Base-by-base conservation (phyloP, 2,329 filamentous ascomycete genomes). In the Exutisphaerella laricina region DNA sequence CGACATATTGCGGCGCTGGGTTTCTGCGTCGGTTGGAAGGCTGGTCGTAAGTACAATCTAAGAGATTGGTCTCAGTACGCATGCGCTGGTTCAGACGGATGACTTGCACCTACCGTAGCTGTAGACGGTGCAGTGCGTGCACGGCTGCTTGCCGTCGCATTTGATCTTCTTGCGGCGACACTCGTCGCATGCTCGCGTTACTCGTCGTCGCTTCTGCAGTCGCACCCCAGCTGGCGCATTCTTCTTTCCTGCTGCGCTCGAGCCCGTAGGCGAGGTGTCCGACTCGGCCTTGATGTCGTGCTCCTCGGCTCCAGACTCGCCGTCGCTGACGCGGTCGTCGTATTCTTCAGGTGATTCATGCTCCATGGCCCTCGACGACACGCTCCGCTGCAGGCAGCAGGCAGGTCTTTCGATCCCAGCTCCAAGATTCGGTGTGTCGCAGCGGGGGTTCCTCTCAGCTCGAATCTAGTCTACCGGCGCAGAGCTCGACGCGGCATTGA, bases 41-140 rank as follows among this genome's bases (percentile, higher is more conserved):
- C 63, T 95, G 92, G 60, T 95, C 88, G 66, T 95, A 95, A 20
- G 88, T 94, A 65, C 89, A 96, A 62, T 94, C 88, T 95, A 52
- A 13, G 17, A 35, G 9, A 23, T 7, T 14, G 12, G 31, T n/a
- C 32, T 38, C 37, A 45, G 13, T 35, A n/a, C 33, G n/a, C 4
- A 5, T 22, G 5, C 14, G n/a, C 31, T 18, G 23, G 17, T 21
- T 32, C 30, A 25, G 7, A 14, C 17, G 57, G 7, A 35, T 8
- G 8, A 13, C 9, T 12, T 6, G 20, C 17, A 47, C 75, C 61
- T 75, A 96, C 92, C 90, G 72, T 98, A 98, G 64, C 88, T 96
- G 67, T 98, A 98, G 37, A 97, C 88, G 8, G 89, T 94, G 66
- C 92, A 98, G 66, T 97, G 92, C 0, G 89, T 96, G 55, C 73